Base-by-base conservation (phyloP, 2,329 filamentous ascomycete species). In the Plectosphaerella cucumerina region DNA sequence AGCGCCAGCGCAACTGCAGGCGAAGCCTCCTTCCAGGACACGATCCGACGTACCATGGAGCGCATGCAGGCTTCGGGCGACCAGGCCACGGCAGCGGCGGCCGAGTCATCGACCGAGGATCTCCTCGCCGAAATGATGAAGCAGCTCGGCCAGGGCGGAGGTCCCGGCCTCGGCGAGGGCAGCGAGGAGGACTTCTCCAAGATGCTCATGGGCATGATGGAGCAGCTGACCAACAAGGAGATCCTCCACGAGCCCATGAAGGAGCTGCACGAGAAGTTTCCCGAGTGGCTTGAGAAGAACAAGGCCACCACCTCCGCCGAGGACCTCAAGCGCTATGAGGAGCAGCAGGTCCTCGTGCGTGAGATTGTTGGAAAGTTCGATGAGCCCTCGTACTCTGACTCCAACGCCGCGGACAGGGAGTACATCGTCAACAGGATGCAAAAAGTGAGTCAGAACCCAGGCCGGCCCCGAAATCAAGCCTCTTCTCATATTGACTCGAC, bases 231-330 rank as follows among this genome's bases (percentile, higher is more conserved):
- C 4, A 96, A 96, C 70, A 97, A 96, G 75, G 94, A 97, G 60
- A 97, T 99, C 56, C 72, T 99, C 47, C 97, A 97, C 66, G 93
- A 99, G 72, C 94, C 94, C 3, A 97, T 99, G 91, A 96, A 96
- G 74, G 94, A 99, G 71, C 75, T 99, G 45, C 75, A 96, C 67
- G 87, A 90, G 49, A 97, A 97, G 70, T 99, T 94, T 64, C 93
- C 92, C 0, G 84, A 72, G 2, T 99, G 94, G 93, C 78, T 99
- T 66, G 80, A 81, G 61, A 86, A 89, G 70, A 93, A 97, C 67
- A 76, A 77, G 59, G 79, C 72, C 39, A 83, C 75, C 21, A 85
- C 84, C 48, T 71, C 85, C 2, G 70, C 79, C 48, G 89, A 88
- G 46, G 93, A 97, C 62, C 67, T 91, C 65, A 82, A 84, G 64